These are phyloP conservation scores for Plasmodium billcollinsi DNA, from an alignment of 169 alveolate species.

Conservation along the genomic window DNA sequence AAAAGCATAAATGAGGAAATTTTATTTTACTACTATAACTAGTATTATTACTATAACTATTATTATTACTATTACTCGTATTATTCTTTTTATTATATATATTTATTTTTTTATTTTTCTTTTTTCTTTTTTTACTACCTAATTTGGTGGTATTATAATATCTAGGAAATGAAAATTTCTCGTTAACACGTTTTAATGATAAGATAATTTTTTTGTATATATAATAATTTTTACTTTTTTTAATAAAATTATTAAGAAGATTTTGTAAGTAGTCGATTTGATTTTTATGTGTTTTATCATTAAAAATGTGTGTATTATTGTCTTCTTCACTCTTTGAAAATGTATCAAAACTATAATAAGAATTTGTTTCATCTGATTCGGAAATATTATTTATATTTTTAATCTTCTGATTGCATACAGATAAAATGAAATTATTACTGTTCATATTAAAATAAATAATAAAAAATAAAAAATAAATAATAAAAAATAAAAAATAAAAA, in stretches of 20 bases:
- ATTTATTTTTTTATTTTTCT: too few species aligned
- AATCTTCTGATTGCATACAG: constrained; percentile 15
- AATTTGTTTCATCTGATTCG: constrained; percentile 30
- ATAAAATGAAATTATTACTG: background rate
- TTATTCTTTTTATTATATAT: too few species aligned
- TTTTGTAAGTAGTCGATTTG: background rate
- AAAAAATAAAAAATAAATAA: background rate
- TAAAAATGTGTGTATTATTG: background rate
- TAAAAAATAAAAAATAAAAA: background rate
- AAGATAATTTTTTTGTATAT: constrained; percentile 44
- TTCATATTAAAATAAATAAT: background rate
- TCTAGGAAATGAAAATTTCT: constrained; percentile 16
- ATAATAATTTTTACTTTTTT: constrained; percentile 5
- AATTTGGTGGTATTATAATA: background rate
- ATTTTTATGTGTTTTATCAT: constrained; percentile 5
- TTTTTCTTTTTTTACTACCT: too few species aligned
- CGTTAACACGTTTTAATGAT: constrained; percentile 35
- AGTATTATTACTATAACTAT: too few species aligned
- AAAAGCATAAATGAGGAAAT: too few species aligned
- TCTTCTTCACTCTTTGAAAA: constrained; percentile 35
- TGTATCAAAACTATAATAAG: constrained; percentile 33
- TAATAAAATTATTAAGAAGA: background rate
- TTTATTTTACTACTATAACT: too few species aligned
- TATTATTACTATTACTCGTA: too few species aligned
- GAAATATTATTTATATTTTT: constrained; percentile 4